phyloP scores from a whole-genome alignment of 805 yeast species.

The Spathaspora passalidarum region DNA sequence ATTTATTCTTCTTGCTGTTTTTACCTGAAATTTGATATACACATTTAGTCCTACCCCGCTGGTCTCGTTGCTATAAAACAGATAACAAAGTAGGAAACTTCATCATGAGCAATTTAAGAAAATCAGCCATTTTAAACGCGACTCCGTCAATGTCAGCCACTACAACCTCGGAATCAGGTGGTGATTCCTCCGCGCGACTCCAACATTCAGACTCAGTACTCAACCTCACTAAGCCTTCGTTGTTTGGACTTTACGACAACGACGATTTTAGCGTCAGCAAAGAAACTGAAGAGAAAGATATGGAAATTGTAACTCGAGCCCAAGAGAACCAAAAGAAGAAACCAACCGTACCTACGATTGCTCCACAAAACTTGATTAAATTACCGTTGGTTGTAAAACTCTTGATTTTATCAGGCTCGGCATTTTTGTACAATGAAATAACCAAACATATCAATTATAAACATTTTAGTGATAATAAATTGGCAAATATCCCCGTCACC shows the following conservation, averaged over 20 bases:
- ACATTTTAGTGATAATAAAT: constrained; percentile 40
- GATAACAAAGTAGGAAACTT: neutral
- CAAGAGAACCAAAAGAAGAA: neutral
- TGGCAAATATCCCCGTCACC: constrained; percentile 41
- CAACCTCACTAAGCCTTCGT: constrained; percentile 49
- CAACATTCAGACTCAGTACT: constrained; percentile 40
- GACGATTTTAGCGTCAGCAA: constrained; percentile 21
- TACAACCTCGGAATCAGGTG: constrained; percentile 10
- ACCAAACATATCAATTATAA: constrained; percentile 51
- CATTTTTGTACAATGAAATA: constrained; percentile 52
- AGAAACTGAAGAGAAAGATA: neutral
- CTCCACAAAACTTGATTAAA: neutral
- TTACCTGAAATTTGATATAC: neutral
- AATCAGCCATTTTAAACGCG: constrained; percentile 16
- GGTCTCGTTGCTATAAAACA: neutral
- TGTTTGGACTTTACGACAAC: constrained; percentile 50
- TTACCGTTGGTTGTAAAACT: constrained; percentile 15
- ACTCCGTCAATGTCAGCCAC: constrained; percentile 12
- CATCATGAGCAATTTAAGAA: constrained; percentile 14
- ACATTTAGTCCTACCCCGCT: neutral
- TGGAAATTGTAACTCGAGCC: neutral
- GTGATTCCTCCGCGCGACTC: constrained; percentile 22
- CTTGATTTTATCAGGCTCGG: constrained; percentile 37
- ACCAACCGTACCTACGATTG: neutral
- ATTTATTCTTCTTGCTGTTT: neutral